These are phyloP conservation scores for Phaffia rhodozyma DNA, from an alignment of 1,284 basidiomycete genomes.

Conservation along the genomic window DNA sequence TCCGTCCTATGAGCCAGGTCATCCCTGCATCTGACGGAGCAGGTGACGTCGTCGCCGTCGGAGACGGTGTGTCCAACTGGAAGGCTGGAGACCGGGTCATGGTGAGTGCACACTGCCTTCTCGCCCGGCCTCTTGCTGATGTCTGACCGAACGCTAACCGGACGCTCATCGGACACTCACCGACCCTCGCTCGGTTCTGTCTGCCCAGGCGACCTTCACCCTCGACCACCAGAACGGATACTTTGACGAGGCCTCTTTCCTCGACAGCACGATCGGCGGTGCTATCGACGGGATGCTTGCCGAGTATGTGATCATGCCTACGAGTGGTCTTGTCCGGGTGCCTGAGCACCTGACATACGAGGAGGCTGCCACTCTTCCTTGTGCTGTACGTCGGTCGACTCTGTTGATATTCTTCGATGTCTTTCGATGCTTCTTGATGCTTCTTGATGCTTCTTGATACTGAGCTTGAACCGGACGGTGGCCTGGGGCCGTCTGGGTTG, in stretches of 20 bases:
- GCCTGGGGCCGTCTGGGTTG: slow-evolving; percentile 24
- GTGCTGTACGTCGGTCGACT: background rate
- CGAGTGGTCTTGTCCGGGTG: slow-evolving; percentile 37
- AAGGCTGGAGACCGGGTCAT: slow-evolving; percentile 47
- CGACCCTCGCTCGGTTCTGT: background rate
- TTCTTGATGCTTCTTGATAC: too few species aligned
- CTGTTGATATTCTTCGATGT: background rate
- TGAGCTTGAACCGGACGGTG: too few species aligned
- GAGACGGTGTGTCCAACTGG: slow-evolving; percentile 43
- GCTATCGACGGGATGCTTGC: slow-evolving; percentile 45
- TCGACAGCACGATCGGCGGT: slow-evolving; percentile 40
- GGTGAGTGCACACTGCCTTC: background rate
- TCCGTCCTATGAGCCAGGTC: background rate
- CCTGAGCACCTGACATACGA: slow-evolving; percentile 43
- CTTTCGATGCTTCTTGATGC: slow-evolving; percentile 8
- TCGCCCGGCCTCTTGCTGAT: too few species aligned
- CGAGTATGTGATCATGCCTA: slow-evolving; percentile 35
- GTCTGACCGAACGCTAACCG: too few species aligned
- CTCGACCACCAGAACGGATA: slow-evolving; percentile 37
- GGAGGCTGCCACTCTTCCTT: slow-evolving; percentile 38
- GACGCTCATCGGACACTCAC: too few species aligned
- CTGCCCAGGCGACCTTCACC: slow-evolving; percentile 35
- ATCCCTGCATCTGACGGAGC: slow-evolving; percentile 49
- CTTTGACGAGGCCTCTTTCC: background rate
- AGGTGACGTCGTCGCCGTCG: slow-evolving; percentile 47